A percentile compares a stretch with the other conserved stretches of the same genome.
phyloP scores from a whole-genome alignment of 257 asterid species.

The Paraleonurus japonicus region DNA sequence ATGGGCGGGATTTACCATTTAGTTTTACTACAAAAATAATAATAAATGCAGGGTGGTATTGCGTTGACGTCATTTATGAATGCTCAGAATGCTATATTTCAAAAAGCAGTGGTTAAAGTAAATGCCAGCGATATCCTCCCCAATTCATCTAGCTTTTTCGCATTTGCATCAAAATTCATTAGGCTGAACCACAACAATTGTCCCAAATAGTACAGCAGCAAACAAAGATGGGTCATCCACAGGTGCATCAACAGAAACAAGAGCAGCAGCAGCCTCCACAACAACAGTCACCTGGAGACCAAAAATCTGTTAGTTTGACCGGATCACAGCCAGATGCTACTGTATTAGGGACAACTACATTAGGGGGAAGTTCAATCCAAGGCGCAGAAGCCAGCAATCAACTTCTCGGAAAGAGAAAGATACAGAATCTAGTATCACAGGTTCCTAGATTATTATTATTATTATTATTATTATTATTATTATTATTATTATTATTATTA shows the following conservation, averaged over 20 bases:
- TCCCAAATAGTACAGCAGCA: conserved; percentile 38
- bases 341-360: conserved; percentile 83
- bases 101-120: conserved; percentile 92
- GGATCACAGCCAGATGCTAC: conserved; percentile 96
- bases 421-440: conserved; percentile 86
- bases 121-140: conserved; percentile 64
- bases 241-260: conserved; percentile 54
- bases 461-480: not conserved
- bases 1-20: conserved; percentile 30
- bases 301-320: conserved; percentile 77
- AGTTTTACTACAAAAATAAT: not conserved
- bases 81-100: conserved; percentile 60
- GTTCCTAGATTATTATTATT: conserved; percentile 32
- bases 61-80: conserved; percentile 71
- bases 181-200: conserved; percentile 71
- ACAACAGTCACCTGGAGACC: conserved; percentile 78
- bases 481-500: not conserved
- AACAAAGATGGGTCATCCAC: conserved; percentile 56
- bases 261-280: conserved; percentile 22
- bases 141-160: conserved; percentile 50
- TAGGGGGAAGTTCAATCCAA: conserved; percentile 94
- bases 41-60: conserved; percentile 61
- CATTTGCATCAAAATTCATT: conserved; percentile 49
- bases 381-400: conserved; percentile 91
- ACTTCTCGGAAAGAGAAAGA: conserved; percentile 88